A percentile compares a stretch with the other conserved stretches of the same genome.
phyloP scores from a whole-genome alignment of 805 yeast genomes.

The Kuraishia cidri region DNA sequence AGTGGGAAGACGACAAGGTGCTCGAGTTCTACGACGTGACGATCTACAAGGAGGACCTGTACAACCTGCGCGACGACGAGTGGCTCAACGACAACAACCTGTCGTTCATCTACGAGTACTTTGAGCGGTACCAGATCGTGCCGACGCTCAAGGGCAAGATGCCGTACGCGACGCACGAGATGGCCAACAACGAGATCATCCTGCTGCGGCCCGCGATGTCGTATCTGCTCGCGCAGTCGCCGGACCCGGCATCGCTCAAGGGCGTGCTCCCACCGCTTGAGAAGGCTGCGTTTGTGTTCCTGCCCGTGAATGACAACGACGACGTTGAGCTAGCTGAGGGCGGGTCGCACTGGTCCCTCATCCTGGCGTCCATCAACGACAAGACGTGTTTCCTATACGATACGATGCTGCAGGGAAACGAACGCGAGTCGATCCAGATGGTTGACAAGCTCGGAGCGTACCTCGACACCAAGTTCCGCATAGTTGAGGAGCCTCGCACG shows the following conservation, averaged over 20 bases:
- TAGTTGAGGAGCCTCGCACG: constrained; percentile 17
- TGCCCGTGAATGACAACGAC: constrained; percentile 62
- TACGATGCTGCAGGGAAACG: constrained; percentile 39
- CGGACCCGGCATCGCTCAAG: constrained; percentile 28
- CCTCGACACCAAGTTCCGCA: constrained; percentile 12
- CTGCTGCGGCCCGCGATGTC: constrained; percentile 55
- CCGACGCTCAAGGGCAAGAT: constrained; percentile 18
- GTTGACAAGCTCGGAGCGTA: constrained; percentile 19
- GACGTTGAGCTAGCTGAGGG: constrained; percentile 51
- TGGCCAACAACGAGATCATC: constrained; percentile 21
- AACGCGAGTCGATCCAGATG: constrained; percentile 21
- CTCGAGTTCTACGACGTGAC: constrained; percentile 49
- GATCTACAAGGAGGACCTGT: constrained; percentile 48
- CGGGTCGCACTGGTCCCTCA: constrained; percentile 74
- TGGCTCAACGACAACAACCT: constrained; percentile 73
- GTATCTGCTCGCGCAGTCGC: constrained; percentile 46
- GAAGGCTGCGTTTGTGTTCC: constrained; percentile 40
- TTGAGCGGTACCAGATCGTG: constrained; percentile 23
- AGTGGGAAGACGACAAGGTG: constrained; percentile 17
- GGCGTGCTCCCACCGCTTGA: constrained; percentile 37
- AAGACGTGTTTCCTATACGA: constrained; percentile 48
- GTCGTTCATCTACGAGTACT: constrained; percentile 49
- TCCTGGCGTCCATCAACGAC: constrained; percentile 41
- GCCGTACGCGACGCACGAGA: constrained; percentile 10
- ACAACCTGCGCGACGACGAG: constrained; percentile 49